phyloP scores from a whole-genome alignment of 1,139 yeast genomes.

The Taphrina betulina region DNA sequence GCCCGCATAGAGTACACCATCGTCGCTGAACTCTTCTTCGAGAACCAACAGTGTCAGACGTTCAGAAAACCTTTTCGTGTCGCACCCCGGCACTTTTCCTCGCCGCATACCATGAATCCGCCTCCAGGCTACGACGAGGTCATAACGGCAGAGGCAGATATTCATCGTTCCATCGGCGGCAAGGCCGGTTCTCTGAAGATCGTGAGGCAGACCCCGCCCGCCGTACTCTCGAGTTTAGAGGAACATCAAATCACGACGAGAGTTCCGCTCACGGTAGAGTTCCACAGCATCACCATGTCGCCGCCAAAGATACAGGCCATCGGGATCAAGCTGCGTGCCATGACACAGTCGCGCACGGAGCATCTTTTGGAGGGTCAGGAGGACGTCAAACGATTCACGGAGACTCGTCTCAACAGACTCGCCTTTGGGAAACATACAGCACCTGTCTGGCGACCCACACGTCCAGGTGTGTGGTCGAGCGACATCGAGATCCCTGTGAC shows the following conservation, averaged over 20 bases:
- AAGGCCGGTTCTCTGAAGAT: constrained; percentile 10
- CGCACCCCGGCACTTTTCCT: constrained; percentile 29
- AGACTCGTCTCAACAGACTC: constrained; percentile 19
- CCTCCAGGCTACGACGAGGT: constrained; percentile 27
- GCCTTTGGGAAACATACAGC: constrained; percentile 9
- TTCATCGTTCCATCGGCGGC: constrained; percentile 27
- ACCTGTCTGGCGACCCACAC: constrained; percentile 21
- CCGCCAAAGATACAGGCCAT: constrained; percentile 28
- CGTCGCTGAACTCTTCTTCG: constrained; percentile 16
- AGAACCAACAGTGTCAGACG: constrained; percentile 2
- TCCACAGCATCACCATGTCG: constrained; percentile 26
- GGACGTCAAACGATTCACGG: constrained; percentile 21
- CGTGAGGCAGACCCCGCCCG: constrained; percentile 14
- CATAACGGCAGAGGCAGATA: constrained; percentile 16
- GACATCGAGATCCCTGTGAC: constrained; percentile 26
- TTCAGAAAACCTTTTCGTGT: constrained; percentile 20
- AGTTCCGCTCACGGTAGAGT: constrained; percentile 13
- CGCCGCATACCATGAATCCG: constrained; percentile 29
- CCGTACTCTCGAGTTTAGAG: constrained; percentile 28
- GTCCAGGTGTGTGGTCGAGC: constrained; percentile 28
- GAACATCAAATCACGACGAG: constrained; percentile 27
- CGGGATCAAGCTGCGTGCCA: constrained; percentile 23
- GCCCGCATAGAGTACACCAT: constrained; percentile 25
- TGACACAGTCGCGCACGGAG: constrained; percentile 26
- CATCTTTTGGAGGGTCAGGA: constrained; percentile 18